A percentile compares a stretch with the other conserved stretches of the same genome.
Conservation (phyloP, 208 protist genomes). For the Acanthamoeba sp. region DNA sequence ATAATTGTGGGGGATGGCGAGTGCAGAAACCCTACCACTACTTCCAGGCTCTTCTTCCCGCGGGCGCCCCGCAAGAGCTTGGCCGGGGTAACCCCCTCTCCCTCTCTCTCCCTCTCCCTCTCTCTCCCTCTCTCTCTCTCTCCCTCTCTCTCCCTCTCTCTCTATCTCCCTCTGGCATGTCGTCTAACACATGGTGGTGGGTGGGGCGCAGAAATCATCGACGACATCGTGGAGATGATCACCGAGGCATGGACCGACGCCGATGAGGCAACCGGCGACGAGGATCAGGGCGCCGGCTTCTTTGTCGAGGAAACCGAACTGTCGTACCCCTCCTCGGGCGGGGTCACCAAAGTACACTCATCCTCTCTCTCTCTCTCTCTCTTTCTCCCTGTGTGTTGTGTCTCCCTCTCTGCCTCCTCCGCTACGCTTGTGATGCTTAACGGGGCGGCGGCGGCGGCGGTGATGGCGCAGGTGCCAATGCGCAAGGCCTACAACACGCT, state of each 20-base stretch:
- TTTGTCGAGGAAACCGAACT: constrained; percentile 1
- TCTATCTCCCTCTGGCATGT: neutral
- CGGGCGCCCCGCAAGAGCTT: neutral
- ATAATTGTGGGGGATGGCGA: no score
- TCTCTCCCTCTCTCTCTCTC: no score
- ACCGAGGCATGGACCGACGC: neutral
- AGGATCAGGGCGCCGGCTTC: neutral
- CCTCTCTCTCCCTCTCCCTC: no score
- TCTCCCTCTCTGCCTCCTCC: no score
- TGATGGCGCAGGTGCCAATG: neutral
- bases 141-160: no score
- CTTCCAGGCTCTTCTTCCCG: constrained; percentile 9
- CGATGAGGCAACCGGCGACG: neutral
- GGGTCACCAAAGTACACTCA: neutral
- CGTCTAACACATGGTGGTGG: no score
- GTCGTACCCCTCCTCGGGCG: neutral
- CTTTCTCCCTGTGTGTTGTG: no score
- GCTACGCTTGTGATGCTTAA: no score
- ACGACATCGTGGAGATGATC: constrained; percentile 12
- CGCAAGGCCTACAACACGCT: constrained; percentile 22
- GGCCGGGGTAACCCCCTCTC: neutral
- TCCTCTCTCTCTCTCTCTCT: no score
- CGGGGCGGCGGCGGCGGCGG: neutral
- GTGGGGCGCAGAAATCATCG: neutral
- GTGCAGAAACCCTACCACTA: constrained; percentile 4